phyloP scores from a whole-genome alignment of 2,329 filamentous ascomycete genomes.

The Taxawa tesnikishii region DNA sequence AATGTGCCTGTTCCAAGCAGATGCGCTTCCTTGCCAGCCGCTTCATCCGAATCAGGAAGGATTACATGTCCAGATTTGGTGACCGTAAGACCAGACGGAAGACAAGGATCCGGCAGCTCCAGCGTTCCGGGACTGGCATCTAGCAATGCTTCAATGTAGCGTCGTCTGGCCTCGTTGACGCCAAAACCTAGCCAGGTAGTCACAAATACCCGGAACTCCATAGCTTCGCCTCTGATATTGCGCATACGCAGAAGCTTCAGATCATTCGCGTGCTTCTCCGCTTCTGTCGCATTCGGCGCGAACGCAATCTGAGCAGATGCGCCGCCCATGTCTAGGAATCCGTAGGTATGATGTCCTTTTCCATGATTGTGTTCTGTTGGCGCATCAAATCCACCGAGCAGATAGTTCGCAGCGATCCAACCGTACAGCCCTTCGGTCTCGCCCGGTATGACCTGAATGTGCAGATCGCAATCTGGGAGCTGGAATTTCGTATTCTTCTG shows the following conservation, averaged over 20 bases:
- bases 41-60: constrained; percentile 29
- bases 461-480: constrained; percentile 76
- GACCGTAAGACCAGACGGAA: constrained; percentile 65
- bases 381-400: constrained; percentile 79
- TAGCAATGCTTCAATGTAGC: constrained; percentile 69
- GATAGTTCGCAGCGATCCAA: constrained; percentile 94
- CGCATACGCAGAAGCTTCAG: constrained; percentile 76
- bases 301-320: constrained; percentile 97
- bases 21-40: constrained; percentile 31
- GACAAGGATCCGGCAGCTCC: constrained; percentile 81
- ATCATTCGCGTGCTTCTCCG: constrained; percentile 78
- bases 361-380: constrained; percentile 66
- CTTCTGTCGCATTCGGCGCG: constrained; percentile 84
- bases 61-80: constrained; percentile 57
- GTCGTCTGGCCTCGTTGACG: constrained; percentile 79
- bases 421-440: constrained; percentile 94
- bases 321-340: constrained; percentile 96
- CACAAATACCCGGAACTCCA: constrained; percentile 85
- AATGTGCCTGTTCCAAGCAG: constrained; percentile 80
- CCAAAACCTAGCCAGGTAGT: constrained; percentile 96
- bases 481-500: constrained; percentile 65
- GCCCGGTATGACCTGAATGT: constrained; percentile 89
- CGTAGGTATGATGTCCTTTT: constrained; percentile 85
- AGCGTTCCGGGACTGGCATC: constrained; percentile 54
- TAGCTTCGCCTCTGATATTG: constrained; percentile 61